phyloP scores from a whole-genome alignment of 1,139 yeast species.

The Citeromyces siamensis region DNA sequence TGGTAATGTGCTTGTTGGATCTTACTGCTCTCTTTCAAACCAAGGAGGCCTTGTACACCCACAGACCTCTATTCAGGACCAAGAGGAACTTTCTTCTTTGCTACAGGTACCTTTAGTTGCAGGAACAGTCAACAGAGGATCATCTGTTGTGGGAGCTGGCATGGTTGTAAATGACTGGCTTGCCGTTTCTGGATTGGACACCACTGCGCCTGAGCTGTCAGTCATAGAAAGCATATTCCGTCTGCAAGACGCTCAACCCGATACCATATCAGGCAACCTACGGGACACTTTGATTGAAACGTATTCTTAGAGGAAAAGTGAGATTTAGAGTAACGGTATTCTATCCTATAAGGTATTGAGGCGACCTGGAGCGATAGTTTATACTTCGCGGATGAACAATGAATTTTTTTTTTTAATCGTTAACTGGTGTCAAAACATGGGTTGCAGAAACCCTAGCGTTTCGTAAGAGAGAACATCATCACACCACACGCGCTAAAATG shows the following conservation, averaged over 20 bases:
- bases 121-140: constrained; percentile 97
- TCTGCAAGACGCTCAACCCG: constrained; percentile 82
- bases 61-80: constrained; percentile 93
- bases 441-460: too few species aligned
- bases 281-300: constrained; percentile 90
- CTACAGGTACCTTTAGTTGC: constrained; percentile 97
- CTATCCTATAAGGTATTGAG: too few species aligned
- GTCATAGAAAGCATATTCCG: constrained; percentile 95
- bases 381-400: too few species aligned
- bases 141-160: constrained; percentile 96
- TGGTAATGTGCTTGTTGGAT: constrained; percentile 94
- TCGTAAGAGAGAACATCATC: neutral
- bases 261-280: constrained; percentile 68
- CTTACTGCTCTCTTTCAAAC: constrained; percentile 88
- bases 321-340: too few species aligned
- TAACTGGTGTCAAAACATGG: too few species aligned
- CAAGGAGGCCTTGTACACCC: constrained; percentile 99
- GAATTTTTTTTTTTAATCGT: too few species aligned
- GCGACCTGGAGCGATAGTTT: too few species aligned
- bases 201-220: constrained; percentile 97
- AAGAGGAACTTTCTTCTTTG: constrained; percentile 91
- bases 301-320: too few species aligned
- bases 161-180: constrained; percentile 98
- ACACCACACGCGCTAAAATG: neutral
- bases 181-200: constrained; percentile 93